Conservation (phyloP, 2,329 filamentous ascomycete genomes). For the Aureobasidium sp. region DNA sequence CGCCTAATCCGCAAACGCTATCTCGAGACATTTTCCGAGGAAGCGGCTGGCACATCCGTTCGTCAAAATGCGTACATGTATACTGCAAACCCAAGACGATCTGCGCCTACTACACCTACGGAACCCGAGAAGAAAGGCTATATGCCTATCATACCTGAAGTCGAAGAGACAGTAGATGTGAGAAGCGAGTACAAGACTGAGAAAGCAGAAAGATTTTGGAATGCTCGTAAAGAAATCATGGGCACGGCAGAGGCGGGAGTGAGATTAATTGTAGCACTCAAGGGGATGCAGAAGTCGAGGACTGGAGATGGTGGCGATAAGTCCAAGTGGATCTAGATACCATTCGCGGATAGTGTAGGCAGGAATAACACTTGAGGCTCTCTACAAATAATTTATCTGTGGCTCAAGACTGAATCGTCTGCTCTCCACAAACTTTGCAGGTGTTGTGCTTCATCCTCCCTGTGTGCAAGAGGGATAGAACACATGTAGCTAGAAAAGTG, state of each 20-base stretch:
- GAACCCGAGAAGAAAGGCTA: background rate
- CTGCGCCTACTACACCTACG: background rate
- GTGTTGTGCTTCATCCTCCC: too few species aligned
- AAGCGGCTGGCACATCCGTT: background rate
- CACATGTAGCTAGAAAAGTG: too few species aligned
- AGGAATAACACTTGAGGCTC: too few species aligned
- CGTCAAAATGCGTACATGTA: background rate
- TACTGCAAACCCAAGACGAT: background rate
- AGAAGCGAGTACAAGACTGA: background rate
- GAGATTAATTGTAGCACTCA: background rate
- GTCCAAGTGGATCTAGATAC: background rate
- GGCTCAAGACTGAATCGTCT: too few species aligned
- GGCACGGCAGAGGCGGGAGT: background rate
- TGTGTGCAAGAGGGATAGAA: too few species aligned
- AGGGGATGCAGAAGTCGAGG: background rate
- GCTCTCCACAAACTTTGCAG: too few species aligned
- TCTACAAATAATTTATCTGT: background rate
- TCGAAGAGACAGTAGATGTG: background rate
- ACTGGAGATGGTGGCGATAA: background rate
- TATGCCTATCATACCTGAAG: background rate
- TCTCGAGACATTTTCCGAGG: slow-evolving; percentile 1
- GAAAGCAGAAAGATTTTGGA: slow-evolving; percentile 3
- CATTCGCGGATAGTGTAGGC: background rate
- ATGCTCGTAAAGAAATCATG: background rate
- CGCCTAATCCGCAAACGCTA: background rate